Evolutionary conservation across 2,329 filamentous ascomycete species (phyloP), one percentile per base, ranked within the genome.

Genomic region (Tricladium varicosporioides): DNA sequence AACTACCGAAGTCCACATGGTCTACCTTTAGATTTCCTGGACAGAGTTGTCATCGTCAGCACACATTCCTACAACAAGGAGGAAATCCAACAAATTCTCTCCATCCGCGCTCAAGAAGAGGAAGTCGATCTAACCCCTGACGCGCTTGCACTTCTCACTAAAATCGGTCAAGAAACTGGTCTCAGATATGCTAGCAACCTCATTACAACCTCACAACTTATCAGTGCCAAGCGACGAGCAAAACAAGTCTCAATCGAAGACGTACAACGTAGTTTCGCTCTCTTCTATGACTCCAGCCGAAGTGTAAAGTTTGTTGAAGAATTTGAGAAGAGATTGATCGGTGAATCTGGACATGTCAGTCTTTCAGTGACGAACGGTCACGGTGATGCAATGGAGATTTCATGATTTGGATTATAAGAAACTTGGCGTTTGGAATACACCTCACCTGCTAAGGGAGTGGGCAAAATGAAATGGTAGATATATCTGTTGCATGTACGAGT

Each of bases 131-230:
- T 97, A 33, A 90, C 90, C 0, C 82, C 92, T 5, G 92, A 97
- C 71, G 93, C 94, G 0, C 82, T 99, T 11, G 92, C 92, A 1
- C 82, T 99, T 13, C 83, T 99, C 40, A 96, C 94, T 60, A 97
- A 97, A 79, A 96, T 97, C 67, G 94, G 92, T 31, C 84, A 92
- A 69, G 94, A 99, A 73, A 87, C 92, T 1, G 93, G 93, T 19
- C 80, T 99, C 51, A 83, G 94, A 65, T 99, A 99, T 72, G 93
- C 92, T n/a, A 95, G 91, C 77, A 97, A 99, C 72, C 86, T 99
- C 55, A 97, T 99, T 74, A 96, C 90, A 18, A 97, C 94, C 1
- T 94, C 91, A 5, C 89, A 96, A 73, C 82, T 99, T 46, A 82
- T 97, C 50, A 86, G 85, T 60, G 86, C 89, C 68, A 97, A 97